Evolutionary conservation across 2,329 filamentous ascomycete species (phyloP).

Genomic region (Myotisia sp.): DNA sequence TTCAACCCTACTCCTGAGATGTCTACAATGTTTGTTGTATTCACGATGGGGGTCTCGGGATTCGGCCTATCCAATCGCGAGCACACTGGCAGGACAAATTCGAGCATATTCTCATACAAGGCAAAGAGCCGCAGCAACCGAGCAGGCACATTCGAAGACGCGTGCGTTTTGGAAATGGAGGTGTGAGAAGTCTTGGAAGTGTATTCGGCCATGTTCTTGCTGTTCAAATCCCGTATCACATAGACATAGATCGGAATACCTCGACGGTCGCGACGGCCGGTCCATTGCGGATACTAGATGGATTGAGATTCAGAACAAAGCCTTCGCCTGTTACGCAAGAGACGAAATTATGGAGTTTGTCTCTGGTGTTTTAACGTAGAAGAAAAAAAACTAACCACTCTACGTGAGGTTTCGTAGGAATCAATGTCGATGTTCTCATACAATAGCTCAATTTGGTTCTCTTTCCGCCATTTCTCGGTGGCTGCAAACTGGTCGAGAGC

Average conservation of each 20-base stretch:
- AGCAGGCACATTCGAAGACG: constrained; percentile 42
- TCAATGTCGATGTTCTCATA: constrained; percentile 78
- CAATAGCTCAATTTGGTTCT: constrained; percentile 61
- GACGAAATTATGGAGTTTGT: no score
- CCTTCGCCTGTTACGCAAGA: not conserved
- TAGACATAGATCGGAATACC: constrained; percentile 89
- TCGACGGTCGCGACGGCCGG: constrained; percentile 72
- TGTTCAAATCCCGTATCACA: constrained; percentile 69
- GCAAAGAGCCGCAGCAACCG: constrained; percentile 79
- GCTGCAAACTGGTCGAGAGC: constrained; percentile 74
- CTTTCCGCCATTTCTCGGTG: constrained; percentile 73
- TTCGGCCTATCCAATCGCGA: constrained; percentile 61
- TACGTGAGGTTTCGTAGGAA: constrained; percentile 61
- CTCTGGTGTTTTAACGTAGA: no score
- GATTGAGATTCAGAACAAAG: not conserved
- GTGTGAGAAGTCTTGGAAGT: constrained; percentile 39
- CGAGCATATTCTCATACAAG: constrained; percentile 81
- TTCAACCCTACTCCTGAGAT: constrained; percentile 75
- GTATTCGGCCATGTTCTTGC: constrained; percentile 66
- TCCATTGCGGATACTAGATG: constrained; percentile 79
- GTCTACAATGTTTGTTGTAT: constrained; percentile 90
- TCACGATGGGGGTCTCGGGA: constrained; percentile 71
- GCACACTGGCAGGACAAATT: constrained; percentile 75
- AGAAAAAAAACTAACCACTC: constrained; percentile 44
- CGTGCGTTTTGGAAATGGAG: constrained; percentile 45